Conservation (phyloP, 2,329 filamentous ascomycete genomes). For the Chaetothyriales sp. region DNA sequence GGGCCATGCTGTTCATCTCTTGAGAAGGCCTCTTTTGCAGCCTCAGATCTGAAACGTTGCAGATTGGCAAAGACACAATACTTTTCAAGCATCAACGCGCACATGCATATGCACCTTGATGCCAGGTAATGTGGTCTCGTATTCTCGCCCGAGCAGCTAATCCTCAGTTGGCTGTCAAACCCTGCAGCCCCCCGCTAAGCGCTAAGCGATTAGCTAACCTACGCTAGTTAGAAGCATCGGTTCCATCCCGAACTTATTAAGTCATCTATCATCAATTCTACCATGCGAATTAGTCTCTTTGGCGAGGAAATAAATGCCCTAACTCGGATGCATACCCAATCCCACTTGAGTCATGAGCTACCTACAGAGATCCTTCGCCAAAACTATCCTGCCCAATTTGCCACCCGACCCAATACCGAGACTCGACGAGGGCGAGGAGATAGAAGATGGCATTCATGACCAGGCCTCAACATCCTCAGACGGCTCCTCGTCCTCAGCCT, state of each 20-base stretch:
- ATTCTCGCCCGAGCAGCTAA: not conserved
- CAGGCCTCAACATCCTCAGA: slow-evolving; percentile 26
- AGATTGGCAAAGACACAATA: no score
- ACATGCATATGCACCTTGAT: not conserved
- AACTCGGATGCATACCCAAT: not conserved
- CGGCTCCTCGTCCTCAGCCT: slow-evolving; percentile 69
- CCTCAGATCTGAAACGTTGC: no score
- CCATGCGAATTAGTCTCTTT: no score
- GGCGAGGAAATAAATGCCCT: not conserved
- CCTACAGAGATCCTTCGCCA: slow-evolving; percentile 59
- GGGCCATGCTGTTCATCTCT: no score
- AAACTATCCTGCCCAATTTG: slow-evolving; percentile 53
- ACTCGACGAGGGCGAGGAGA: slow-evolving; percentile 30
- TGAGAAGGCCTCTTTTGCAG: no score
- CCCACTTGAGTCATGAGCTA: slow-evolving; percentile 54
- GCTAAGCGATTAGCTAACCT: no score
- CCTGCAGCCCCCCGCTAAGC: no score
- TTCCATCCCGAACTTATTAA: no score
- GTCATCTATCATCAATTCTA: no score
- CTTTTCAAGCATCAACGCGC: not conserved
- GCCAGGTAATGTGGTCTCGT: not conserved
- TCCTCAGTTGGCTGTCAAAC: no score
- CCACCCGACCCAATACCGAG: slow-evolving; percentile 41
- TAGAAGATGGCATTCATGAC: slow-evolving; percentile 23
- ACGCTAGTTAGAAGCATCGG: no score